phyloP scores from a whole-genome alignment of 306 rosid species.

The Coriaria nepalensis region DNA sequence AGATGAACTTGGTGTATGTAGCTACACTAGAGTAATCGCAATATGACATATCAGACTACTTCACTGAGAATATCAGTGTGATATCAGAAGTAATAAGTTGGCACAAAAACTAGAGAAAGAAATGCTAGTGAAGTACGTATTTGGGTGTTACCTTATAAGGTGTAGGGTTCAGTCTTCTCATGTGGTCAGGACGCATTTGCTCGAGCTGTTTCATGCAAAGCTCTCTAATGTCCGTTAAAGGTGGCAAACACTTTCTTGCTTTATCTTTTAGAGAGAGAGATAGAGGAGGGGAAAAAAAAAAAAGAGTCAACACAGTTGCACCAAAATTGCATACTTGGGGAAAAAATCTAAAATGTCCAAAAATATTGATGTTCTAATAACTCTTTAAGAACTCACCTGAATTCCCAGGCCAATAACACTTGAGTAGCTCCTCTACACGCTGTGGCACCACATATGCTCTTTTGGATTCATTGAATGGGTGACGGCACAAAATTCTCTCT shows the following conservation, averaged over 20 bases:
- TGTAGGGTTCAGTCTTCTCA: conserved; percentile 96
- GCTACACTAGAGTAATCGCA: too few species aligned
- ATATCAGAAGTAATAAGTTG: conserved; percentile 4
- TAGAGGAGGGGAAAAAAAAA: conserved; percentile 16
- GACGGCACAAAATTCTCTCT: conserved; percentile 84
- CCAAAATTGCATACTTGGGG: conserved; percentile 6
- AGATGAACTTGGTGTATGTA: too few species aligned
- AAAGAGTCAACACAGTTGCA: background rate
- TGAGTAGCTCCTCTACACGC: conserved; percentile 78
- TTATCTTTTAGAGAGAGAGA: conserved; percentile 40
- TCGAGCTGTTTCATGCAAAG: conserved; percentile 76
- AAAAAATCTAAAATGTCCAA: conserved; percentile 3
- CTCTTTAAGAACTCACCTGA: conserved; percentile 40
- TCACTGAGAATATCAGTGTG: too few species aligned
- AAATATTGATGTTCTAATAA: background rate
- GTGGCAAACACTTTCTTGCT: conserved; percentile 46
- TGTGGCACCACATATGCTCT: conserved; percentile 98
- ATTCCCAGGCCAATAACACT: conserved; percentile 77
- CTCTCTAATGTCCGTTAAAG: conserved; percentile 56
- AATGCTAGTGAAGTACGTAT: conserved; percentile 1
- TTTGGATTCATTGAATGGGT: conserved; percentile 95
- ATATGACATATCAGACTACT: too few species aligned
- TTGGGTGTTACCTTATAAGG: conserved; percentile 63
- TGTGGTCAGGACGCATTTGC: conserved; percentile 90
- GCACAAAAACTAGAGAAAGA: background rate